Evolutionary conservation across 371 early-diverging fungal genomes (phyloP), one percentile per base, ranked within the genome.

Genomic region (Circinella umbellata): DNA sequence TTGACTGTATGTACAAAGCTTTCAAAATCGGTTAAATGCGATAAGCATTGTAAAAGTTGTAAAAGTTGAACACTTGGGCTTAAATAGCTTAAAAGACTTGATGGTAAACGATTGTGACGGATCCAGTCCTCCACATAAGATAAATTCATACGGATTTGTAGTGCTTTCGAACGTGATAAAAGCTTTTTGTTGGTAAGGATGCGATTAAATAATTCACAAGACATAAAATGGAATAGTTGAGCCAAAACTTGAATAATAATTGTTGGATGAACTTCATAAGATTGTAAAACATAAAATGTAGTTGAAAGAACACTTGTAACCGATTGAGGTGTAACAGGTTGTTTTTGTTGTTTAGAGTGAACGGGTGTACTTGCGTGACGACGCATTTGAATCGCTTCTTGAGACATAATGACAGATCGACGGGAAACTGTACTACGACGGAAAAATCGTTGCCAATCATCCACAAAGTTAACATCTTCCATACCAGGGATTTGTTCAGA

Each of bases 71-170:
- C 81, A 4, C 89, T 76, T 4, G 96, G 94, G 39, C 79, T 80
- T 20, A 89, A 72, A 46, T 87, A 86, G 35, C 75, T 68, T 15
- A 78, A 51, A 6, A 89, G 65, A 11, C 79, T 79, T 3, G 83
- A 71, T 1, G 90, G 89, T 5, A 80, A 67, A n/a, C 74, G 78
- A 39, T 89, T 84, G 34, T 76, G 79, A 36, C 92, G 86, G 42
- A 94, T 81, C 96, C 96, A 96, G 59, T 96, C 95, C 73, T 91
- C 92, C 20, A 96, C 51, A 27, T 81, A 80, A 2, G 92, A 88
- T n/a, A 96, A 69, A 72, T 96, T 98, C 84, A 94, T 87, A 53
- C 93, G 91, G 17, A 96, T 86, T 74, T 92, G 94, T 73, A 94
- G 83, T 1, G 96, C 96, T 64, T 89, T 89, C n/a, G 92, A 87